Evolutionary conservation across 208 protist species (phyloP), one percentile per base, ranked within the genome.

Genomic region (Angomonas ambiguus): DNA sequence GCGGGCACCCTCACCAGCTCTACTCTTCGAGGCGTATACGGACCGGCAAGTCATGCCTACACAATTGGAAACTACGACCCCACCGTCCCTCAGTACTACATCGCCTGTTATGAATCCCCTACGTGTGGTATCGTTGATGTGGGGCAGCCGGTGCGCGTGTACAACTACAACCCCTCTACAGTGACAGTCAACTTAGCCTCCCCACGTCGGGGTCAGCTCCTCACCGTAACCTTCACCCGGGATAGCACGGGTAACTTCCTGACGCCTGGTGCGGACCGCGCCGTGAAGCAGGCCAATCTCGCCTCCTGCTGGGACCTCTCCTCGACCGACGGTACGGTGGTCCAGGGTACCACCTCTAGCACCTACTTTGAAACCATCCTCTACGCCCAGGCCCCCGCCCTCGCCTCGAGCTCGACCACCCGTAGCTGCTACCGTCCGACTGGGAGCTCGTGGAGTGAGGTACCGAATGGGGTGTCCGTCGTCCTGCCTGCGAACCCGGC

Each of bases 401-500:
- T 45, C 8, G 57, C 72, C 20, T 27, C 65, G 16, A 73, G 20
- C 28, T 84, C 83, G 28, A 31, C 51, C 0, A 72, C 80, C 25
- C 80, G 80, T 42, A 71, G 77, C 22, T 96, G 91, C 72, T 96
- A 96, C 69, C 61, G 34, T 1, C 68, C 91, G 27, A 61, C 53
- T 4, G 74, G 53, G 13, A 72, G 67, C 18, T 80, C 82, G 48
- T 96, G 91, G 91, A 85, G 82, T 0, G 78, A 91, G 69, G 65
- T 96, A 35, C 84, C 87, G 1, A 77, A 78, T 49, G 76, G 74
- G 18, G 68, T 82, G 11, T 56, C 61, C 28, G 59, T 13, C 13
- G 60, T 96, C 11, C 69, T 90, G 34, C 65, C 91, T 11, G 91
- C 91, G 11, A 96, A 96, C 65, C 91, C 91, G 2, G 18, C 59